Conservation (phyloP, 169 alveolate species). For the Babesia bovis region DNA sequence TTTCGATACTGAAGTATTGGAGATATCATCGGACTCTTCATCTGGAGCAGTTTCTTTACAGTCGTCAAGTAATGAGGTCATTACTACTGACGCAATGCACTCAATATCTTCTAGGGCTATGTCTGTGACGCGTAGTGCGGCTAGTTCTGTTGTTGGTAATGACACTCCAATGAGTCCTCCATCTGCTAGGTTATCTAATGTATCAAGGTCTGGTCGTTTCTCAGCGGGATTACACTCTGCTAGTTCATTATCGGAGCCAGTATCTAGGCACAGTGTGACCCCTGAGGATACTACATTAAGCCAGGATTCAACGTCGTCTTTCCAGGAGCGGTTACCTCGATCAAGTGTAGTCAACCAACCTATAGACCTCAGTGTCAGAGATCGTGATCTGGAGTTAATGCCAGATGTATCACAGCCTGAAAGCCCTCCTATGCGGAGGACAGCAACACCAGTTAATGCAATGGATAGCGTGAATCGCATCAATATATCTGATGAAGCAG, state of each 20-base stretch:
- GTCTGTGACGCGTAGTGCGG: constrained; percentile 17
- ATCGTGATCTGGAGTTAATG: neutral
- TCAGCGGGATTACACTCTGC: neutral
- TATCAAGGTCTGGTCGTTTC: neutral
- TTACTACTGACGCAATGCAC: neutral
- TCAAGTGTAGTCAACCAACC: constrained; percentile 14
- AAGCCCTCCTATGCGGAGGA: neutral
- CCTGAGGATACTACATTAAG: neutral
- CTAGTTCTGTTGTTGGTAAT: neutral
- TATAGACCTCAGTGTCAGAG: constrained; percentile 1
- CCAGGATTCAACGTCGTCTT: neutral
- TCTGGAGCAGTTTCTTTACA: neutral
- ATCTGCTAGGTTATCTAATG: neutral
- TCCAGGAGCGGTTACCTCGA: neutral
- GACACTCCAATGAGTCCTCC: neutral
- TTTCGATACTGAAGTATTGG: constrained; percentile 5
- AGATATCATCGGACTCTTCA: neutral
- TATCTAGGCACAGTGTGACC: neutral
- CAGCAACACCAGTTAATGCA: neutral
- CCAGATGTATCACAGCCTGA: neutral
- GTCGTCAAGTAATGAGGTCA: neutral
- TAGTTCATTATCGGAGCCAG: too few species aligned
- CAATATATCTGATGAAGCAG: too few species aligned
- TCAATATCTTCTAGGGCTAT: neutral
- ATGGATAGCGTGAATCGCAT: too few species aligned